A percentile compares a stretch with the other conserved stretches of the same genome.
These are phyloP conservation scores for Monoraphidium neglectum DNA, from an alignment of 139 green algal genomes.

Conservation along the genomic window DNA sequence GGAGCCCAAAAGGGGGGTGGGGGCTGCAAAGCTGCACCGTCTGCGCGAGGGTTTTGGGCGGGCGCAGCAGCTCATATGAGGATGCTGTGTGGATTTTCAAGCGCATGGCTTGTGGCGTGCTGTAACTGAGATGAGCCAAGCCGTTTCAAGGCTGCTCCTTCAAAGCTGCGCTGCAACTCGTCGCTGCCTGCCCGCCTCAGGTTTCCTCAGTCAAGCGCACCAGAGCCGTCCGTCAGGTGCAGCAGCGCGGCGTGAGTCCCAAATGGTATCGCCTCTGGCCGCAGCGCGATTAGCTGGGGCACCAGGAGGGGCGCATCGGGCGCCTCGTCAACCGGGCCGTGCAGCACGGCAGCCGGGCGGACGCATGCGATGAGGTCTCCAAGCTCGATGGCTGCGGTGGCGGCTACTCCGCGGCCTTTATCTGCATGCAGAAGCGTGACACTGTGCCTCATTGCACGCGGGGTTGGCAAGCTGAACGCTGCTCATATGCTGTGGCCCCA, in stretches of 20 bases:
- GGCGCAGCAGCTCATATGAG: neutral
- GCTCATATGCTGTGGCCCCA: too few relatives aligned
- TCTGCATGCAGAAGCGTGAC: neutral
- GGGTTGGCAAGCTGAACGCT: too few relatives aligned
- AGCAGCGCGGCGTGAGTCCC: slow-evolving; percentile 19
- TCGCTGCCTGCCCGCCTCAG: neutral
- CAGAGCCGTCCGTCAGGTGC: slow-evolving; percentile 15
- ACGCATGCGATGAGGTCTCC: slow-evolving; percentile 15
- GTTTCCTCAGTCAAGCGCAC: too few relatives aligned
- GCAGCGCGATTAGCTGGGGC: slow-evolving; percentile 3
- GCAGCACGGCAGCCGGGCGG: neutral
- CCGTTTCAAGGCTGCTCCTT: neutral
- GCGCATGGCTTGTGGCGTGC: neutral
- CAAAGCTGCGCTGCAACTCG: too few relatives aligned
- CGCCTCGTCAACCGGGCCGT: neutral
- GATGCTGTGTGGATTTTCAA: slow-evolving; percentile 13
- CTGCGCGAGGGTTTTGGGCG: neutral
- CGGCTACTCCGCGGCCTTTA: slow-evolving; percentile 12
- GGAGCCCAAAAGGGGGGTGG: neutral
- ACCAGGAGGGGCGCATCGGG: slow-evolving; percentile 15
- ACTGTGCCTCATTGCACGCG: too few relatives aligned
- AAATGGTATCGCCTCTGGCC: too few relatives aligned
- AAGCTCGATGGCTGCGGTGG: neutral
- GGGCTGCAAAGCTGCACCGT: neutral
- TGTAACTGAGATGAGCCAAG: neutral